Percentiles rank a stretch among this genome's conserved stretches.
phyloP scores from a whole-genome alignment of 2,329 filamentous ascomycete species.

The Aspergillus carbonarius region DNA sequence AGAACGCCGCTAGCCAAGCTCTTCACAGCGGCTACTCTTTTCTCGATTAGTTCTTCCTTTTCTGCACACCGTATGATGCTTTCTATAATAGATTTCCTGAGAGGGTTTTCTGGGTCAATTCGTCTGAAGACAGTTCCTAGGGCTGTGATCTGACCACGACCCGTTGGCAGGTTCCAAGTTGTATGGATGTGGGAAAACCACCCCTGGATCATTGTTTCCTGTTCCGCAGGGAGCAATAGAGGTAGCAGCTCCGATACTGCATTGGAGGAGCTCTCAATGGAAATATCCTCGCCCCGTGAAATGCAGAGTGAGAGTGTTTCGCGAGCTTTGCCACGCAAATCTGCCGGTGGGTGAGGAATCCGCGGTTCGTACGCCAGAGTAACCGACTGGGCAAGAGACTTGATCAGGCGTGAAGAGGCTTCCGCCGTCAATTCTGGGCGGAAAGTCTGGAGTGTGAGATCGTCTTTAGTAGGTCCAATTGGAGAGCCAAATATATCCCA shows the following conservation, averaged over 20 bases:
- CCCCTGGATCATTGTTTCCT: conserved; percentile 34
- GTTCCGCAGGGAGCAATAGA: conserved; percentile 32
- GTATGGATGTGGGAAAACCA: conserved; percentile 43
- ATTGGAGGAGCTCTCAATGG: conserved; percentile 42
- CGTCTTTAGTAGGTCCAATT: conserved; percentile 35
- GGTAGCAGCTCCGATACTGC: conserved; percentile 43
- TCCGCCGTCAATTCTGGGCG: conserved; percentile 46
- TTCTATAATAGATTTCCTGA: conserved; percentile 31
- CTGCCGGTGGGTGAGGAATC: conserved; percentile 18
- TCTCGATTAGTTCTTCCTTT: conserved; percentile 41
- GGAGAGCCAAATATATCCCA: conserved; percentile 42
- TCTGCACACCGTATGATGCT: conserved; percentile 36
- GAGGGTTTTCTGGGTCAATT: conserved; percentile 24
- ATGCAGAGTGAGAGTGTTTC: conserved; percentile 41
- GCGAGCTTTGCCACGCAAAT: conserved; percentile 30
- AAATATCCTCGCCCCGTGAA: conserved; percentile 40
- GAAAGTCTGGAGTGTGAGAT: conserved; percentile 39
- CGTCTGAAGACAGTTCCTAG: conserved; percentile 42
- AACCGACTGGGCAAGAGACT: conserved; percentile 36
- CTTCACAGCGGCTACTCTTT: conserved; percentile 42
- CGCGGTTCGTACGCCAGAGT: conserved; percentile 9
- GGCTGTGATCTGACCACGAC: conserved; percentile 45
- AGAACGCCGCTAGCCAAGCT: conserved; percentile 40
- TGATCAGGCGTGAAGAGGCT: conserved; percentile 40
- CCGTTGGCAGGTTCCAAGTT: conserved; percentile 39